phyloP scores from a whole-genome alignment of 306 rosid genomes.

The Quercus wislizeni region DNA sequence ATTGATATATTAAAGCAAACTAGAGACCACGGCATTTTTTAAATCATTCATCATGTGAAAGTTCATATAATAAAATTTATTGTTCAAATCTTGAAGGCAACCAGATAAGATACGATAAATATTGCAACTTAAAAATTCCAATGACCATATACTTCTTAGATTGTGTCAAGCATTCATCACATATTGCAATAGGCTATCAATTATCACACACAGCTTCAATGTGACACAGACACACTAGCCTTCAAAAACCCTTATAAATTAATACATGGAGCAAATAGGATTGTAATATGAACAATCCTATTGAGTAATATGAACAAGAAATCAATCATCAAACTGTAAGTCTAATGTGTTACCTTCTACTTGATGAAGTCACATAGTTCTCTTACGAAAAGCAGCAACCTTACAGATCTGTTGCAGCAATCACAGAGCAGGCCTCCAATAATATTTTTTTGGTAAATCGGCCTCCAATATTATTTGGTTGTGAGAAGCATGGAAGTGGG shows the following conservation, averaged over 20 bases:
- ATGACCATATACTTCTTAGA: not conserved
- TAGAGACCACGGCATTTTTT: not conserved
- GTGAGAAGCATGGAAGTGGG: constrained; percentile 1
- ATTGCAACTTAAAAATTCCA: not conserved
- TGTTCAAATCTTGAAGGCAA: not conserved
- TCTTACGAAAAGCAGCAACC: constrained; percentile 24
- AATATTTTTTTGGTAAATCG: no score
- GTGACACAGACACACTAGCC: not conserved
- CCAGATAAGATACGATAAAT: not conserved
- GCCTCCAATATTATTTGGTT: not conserved
- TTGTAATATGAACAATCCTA: not conserved
- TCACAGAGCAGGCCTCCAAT: constrained; percentile 9
- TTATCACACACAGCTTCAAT: not conserved
- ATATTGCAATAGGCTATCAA: not conserved
- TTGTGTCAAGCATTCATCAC: not conserved
- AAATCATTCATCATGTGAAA: not conserved
- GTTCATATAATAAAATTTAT: not conserved
- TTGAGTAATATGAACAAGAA: not conserved
- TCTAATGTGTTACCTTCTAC: constrained; percentile 31
- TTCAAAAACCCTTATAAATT: not conserved
- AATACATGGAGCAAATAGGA: not conserved
- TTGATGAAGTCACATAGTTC: constrained; percentile 6
- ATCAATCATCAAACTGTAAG: not conserved
- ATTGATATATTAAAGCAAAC: not conserved
- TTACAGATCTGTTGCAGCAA: constrained; percentile 14